Base-by-base conservation (phyloP, 768 basidiomycete species). In the Collybia nuda region DNA sequence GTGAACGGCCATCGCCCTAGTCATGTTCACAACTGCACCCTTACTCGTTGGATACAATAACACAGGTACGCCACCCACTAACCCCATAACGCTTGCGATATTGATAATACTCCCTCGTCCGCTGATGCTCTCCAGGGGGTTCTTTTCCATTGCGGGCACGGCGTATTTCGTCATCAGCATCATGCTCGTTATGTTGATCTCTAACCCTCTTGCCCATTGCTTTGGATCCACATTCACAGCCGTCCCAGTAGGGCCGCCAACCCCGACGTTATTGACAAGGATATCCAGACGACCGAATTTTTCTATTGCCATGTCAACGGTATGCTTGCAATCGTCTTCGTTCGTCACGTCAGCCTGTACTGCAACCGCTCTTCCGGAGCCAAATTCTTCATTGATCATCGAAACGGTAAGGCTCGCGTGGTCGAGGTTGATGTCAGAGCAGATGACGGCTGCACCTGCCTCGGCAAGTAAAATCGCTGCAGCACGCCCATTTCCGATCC, bases 401-500 rank as follows among this genome's bases (percentile, higher is more conserved):
- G 62, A 60, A 6, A 68, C 69, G 1, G 74, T 76, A 49, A 56
- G 56, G n/a, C 66, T 56, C 11, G 69, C 73, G 65, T 67, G 68
- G 41, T 62, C 62, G 21, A 67, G 43, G 48, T 71, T 72, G 53
- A 66, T 55, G 49, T 76, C 74, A 7, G 65, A 57, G 41, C 72
- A 72, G 11, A 72, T 60, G 26, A 76, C 68, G 21, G 46, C 57
- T 5, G 67, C 70, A 17, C 74, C 73, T 26, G 70, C 67, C 53
- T 74, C 73, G 18, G 68, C 72, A 29, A 74, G 64, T 17, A 76
- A 65, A 42, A 74, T 72, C 2, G 73, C 65, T 0, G 72, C 65
- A 12, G 73, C 74, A 14, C 73, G 64, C 7, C 74, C 74, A 44
- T 74, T 76, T 7, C 74, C 74, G 8, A 76, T 72, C 12, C 74